Percentiles rank a stretch among this genome's conserved stretches.
phyloP scores from a whole-genome alignment of 2,329 filamentous ascomycete species.

The Fusarium bactridioides region DNA sequence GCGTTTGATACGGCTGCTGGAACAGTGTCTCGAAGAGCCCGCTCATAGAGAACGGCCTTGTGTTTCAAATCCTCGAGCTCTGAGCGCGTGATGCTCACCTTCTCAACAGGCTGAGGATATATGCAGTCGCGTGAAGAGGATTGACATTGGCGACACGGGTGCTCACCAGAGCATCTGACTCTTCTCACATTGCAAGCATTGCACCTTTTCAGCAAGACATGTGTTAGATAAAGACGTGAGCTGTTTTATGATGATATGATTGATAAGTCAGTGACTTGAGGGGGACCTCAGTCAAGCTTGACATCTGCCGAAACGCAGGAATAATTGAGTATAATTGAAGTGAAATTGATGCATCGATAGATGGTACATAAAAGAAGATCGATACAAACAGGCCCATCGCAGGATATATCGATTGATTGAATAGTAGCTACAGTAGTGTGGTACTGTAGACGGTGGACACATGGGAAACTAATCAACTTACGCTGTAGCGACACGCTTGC shows the following conservation, averaged over 20 bases:
- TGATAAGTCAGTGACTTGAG: background rate
- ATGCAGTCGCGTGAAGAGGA: conserved; percentile 55
- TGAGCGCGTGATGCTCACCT: conserved; percentile 51
- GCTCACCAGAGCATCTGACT: conserved; percentile 60
- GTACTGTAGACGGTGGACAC: background rate
- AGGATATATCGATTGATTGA: conserved; percentile 1
- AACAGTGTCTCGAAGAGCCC: conserved; percentile 48
- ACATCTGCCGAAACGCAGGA: background rate
- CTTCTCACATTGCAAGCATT: conserved; percentile 62
- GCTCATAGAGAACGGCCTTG: conserved; percentile 52
- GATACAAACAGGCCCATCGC: background rate
- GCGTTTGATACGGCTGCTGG: conserved; percentile 36
- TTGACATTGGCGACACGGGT: conserved; percentile 57
- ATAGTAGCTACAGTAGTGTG: background rate
- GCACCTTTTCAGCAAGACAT: conserved; percentile 48
- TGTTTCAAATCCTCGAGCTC: conserved; percentile 53
- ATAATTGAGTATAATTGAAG: background rate
- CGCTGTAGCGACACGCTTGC: conserved; percentile 60
- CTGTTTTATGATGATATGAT: background rate
- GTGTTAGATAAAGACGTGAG: conserved; percentile 17
- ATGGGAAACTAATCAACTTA: conserved; percentile 45
- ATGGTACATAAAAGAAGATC: background rate
- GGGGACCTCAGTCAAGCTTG: background rate
- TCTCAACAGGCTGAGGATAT: conserved; percentile 56
- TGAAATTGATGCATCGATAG: background rate